phyloP scores from a whole-genome alignment of 495 filamentous ascomycete species.

The Saxophila tyrrhenica region DNA sequence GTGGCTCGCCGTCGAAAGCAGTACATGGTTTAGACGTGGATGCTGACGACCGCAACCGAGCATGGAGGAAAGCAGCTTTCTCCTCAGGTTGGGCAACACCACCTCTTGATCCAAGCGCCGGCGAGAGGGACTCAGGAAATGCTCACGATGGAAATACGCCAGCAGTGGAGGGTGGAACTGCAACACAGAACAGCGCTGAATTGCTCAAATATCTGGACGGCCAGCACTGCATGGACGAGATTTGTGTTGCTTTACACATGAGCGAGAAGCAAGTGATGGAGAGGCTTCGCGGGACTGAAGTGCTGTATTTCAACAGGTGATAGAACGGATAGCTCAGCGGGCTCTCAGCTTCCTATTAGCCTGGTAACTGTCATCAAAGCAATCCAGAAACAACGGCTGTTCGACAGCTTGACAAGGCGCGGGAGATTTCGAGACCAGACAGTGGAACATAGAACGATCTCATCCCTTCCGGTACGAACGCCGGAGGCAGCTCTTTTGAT shows the following conservation, averaged over 20 bases:
- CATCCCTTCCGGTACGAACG: too few species aligned
- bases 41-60: slow-evolving; percentile 8
- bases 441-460: too few species aligned
- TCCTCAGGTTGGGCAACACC: slow-evolving; percentile 20
- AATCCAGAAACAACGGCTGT: too few species aligned
- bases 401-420: too few species aligned
- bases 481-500: too few species aligned
- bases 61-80: slow-evolving; percentile 17
- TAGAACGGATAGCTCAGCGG: too few species aligned
- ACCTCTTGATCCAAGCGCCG: background rate
- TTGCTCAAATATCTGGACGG: slow-evolving; percentile 67
- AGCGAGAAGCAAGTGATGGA: slow-evolving; percentile 44
- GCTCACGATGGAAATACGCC: background rate
- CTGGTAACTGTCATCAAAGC: too few species aligned
- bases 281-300: slow-evolving; percentile 19
- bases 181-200: background rate
- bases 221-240: slow-evolving; percentile 77
- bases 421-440: too few species aligned
- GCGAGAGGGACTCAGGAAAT: background rate
- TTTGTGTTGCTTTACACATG: slow-evolving; percentile 64
- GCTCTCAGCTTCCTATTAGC: too few species aligned
- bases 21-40: slow-evolving; percentile 5
- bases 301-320: slow-evolving; percentile 10
- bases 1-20: slow-evolving; percentile 28
- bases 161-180: background rate